A percentile compares a stretch with the other conserved stretches of the same genome.
Conservation (phyloP, 1,284 basidiomycete genomes). For the Malassezia nana region DNA sequence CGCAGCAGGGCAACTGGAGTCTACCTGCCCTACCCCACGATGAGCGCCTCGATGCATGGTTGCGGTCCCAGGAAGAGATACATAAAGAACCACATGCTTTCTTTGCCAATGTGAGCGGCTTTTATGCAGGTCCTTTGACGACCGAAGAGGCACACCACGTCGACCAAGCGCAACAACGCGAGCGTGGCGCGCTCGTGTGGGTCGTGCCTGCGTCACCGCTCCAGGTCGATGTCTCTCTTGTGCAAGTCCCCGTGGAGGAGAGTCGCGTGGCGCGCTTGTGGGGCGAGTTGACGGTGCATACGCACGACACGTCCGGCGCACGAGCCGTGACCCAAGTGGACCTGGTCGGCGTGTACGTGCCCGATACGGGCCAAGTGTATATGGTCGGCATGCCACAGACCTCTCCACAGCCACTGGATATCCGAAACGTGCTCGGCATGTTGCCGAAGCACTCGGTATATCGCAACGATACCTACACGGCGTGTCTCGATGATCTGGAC, state of each 20-base stretch:
- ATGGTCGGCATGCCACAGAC: slow-evolving; percentile 5
- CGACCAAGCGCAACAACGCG: neutral
- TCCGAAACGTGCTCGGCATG: slow-evolving; percentile 8
- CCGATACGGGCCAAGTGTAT: neutral
- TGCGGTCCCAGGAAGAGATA: neutral
- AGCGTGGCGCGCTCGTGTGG: slow-evolving; percentile 10
- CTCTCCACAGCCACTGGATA: neutral
- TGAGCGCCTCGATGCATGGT: neutral
- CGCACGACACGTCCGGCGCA: neutral
- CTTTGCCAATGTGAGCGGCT: slow-evolving; percentile 10
- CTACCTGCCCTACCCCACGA: neutral
- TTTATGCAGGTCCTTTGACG: slow-evolving; percentile 5
- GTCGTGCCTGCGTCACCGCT: neutral
- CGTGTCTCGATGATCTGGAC: slow-evolving; percentile 7
- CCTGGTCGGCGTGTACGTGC: slow-evolving; percentile 3
- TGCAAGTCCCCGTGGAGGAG: neutral
- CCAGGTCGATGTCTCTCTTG: neutral
- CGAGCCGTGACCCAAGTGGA: neutral
- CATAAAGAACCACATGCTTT: neutral
- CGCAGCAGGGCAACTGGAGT: slow-evolving; percentile 12
- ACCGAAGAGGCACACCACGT: neutral
- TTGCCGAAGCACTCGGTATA: neutral
- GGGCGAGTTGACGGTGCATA: neutral
- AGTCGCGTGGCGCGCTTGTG: neutral
- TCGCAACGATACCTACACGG: slow-evolving; percentile 8